phyloP scores from a whole-genome alignment of 2,329 filamentous ascomycete species.

The Fusarium subtropicale region DNA sequence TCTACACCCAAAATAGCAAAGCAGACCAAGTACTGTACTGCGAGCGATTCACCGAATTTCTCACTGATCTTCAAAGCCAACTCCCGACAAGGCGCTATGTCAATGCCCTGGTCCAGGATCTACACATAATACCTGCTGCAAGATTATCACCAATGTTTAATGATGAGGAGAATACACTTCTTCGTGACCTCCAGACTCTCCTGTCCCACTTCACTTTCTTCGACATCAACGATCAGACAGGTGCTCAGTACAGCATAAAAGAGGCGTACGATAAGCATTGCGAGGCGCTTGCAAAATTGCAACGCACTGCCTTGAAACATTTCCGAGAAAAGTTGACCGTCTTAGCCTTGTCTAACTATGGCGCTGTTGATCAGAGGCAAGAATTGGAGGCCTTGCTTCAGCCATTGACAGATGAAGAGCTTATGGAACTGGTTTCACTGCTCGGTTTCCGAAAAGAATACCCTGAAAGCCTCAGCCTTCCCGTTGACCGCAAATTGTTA shows the following conservation, averaged over 20 bases:
- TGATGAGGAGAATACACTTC: slow-evolving; percentile 77
- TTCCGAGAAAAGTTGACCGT: slow-evolving; percentile 94
- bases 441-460: slow-evolving; percentile 87
- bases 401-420: slow-evolving; percentile 78
- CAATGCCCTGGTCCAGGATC: slow-evolving; percentile 85
- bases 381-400: slow-evolving; percentile 83
- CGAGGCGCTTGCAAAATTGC: slow-evolving; percentile 78
- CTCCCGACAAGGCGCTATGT: slow-evolving; percentile 93
- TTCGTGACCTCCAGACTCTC: slow-evolving; percentile 84
- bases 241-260: slow-evolving; percentile 76
- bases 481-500: slow-evolving; percentile 71
- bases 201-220: slow-evolving; percentile 90
- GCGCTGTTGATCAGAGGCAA: slow-evolving; percentile 81
- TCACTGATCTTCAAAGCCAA: slow-evolving; percentile 92
- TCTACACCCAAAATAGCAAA: slow-evolving; percentile 70
- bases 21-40: slow-evolving; percentile 81
- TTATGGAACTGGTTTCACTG: slow-evolving; percentile 73
- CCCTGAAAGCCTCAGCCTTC: slow-evolving; percentile 75
- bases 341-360: slow-evolving; percentile 91
- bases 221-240: slow-evolving; percentile 90
- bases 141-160: slow-evolving; percentile 82
- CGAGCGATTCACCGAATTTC: slow-evolving; percentile 91
- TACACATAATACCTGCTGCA: slow-evolving; percentile 84
- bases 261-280: slow-evolving; percentile 87
- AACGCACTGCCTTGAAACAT: slow-evolving; percentile 80